A percentile compares a stretch with the other conserved stretches of the same genome.
Evolutionary conservation across 306 rosid genomes (phyloP).

Genomic region (Vigna angularis): DNA sequence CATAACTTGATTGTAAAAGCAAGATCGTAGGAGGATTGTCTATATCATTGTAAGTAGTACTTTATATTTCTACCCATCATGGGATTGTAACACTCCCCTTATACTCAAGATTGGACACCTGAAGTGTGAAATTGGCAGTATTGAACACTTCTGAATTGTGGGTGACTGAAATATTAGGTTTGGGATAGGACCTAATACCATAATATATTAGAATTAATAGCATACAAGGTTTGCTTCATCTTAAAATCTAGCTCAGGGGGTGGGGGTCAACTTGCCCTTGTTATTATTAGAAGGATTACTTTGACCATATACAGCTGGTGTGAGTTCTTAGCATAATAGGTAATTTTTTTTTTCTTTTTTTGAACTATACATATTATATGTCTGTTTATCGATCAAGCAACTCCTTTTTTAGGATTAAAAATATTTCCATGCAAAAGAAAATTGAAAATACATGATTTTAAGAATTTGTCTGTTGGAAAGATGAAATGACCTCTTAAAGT

Average conservation of each 20-base stretch:
- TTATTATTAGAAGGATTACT: no score
- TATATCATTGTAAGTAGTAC: background rate
- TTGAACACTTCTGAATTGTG: background rate
- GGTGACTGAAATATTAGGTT: background rate
- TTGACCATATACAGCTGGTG: background rate
- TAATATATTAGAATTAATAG: no score
- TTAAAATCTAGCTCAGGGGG: no score
- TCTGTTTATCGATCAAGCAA: constrained; percentile 1
- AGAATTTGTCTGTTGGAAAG: constrained; percentile 27
- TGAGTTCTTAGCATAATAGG: background rate
- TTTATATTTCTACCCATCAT: no score
- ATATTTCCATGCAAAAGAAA: constrained; percentile 4
- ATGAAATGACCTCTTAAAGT: background rate
- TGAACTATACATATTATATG: background rate
- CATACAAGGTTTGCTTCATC: no score
- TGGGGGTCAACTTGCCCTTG: no score
- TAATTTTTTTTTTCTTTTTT: background rate
- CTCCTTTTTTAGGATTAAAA: constrained; percentile 19
- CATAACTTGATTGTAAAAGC: background rate
- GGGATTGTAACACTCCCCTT: background rate
- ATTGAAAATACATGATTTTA: background rate
- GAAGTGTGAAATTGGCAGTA: background rate
- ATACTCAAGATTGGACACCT: background rate
- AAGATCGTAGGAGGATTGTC: background rate
- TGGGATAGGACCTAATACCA: background rate